Evolutionary conservation across 2,329 filamentous ascomycete genomes (phyloP), one percentile per base, ranked within the genome.

Genomic region (Penicillium crustosum): DNA sequence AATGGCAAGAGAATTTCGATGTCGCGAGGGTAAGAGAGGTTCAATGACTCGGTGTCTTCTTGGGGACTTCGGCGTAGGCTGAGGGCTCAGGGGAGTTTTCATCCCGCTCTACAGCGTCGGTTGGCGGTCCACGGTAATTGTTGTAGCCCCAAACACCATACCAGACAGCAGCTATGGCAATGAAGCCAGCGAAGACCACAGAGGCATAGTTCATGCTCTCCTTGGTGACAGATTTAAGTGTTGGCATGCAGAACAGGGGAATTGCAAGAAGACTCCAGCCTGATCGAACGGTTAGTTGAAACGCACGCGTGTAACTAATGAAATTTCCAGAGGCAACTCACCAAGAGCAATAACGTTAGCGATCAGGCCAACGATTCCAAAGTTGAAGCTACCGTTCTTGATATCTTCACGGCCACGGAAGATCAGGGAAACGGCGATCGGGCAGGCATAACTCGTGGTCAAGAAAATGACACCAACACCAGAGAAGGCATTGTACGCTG

Each of bases 401-500:
- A 90, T 78, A 57, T 86, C 82, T 66, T 82, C 79, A 47, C 88
- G 84, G 12, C 86, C 81, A 25, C 81, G 82, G 55, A 85, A 67
- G 53, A 71, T 56, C 65, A 90, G 73, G 53, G 83, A 89, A 60
- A 89, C 83, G 25, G 82, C 80, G 53, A 90, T 87, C 19, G 89
- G 88, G 1, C 80, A 80, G 36, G 85, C 86, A 67, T 91, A 91
- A 51, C 86, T 84, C 39, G 86, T 78, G 0, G 88, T 90, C 1
- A 92, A 81, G 64, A 88, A 91, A 70, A 92, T 91, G 12, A 89
- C 91, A 2, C 89, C 89, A 0, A 91, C 88, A 44, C 89, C 88
- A 0, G 89, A 91, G 72, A 92, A 92, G n/a, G 85, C 86, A 76
- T 88, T 89, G 78, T 92, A 93, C 0, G 89, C 89, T 0, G 88